Conservation (phyloP, 192 early-diverging fungal genomes). For the Linnemannia exigua region DNA sequence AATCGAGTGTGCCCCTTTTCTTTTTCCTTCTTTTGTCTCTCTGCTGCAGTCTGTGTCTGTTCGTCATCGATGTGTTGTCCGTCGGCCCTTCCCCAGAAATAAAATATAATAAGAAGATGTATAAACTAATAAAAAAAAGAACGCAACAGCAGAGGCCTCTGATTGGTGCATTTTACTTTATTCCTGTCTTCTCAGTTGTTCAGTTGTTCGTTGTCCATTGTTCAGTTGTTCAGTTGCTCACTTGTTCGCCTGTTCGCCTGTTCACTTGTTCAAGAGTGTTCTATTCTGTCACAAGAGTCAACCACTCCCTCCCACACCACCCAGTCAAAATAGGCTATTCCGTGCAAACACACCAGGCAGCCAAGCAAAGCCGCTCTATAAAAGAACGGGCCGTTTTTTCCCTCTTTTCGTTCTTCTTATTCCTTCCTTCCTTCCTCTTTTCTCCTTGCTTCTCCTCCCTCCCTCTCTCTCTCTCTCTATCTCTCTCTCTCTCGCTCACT, state of each 20-base stretch:
- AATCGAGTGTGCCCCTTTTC: neutral
- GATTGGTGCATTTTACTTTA: neutral
- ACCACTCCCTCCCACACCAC: too few species aligned
- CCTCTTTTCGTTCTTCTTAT: slow-evolving; percentile 7
- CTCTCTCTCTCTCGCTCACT: too few species aligned
- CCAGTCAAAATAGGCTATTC: too few species aligned
- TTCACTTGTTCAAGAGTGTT: too few species aligned
- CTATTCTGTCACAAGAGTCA: neutral
- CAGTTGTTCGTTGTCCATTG: too few species aligned
- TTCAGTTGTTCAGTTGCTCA: too few species aligned
- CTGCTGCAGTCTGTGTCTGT: neutral
- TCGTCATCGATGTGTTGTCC: neutral
- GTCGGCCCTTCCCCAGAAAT: neutral
- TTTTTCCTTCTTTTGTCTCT: neutral
- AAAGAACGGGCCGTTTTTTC: neutral
- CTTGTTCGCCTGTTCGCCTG: too few species aligned
- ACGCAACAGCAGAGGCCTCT: slow-evolving; percentile 1
- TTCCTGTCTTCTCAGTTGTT: neutral
- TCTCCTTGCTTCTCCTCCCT: neutral
- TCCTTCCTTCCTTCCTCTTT: neutral
- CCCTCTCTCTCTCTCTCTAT: neutral
- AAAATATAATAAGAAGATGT: too few species aligned
- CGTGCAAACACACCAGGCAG: neutral
- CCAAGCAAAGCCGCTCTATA: neutral
- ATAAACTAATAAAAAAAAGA: neutral